Evolutionary conservation across 2,329 filamentous ascomycete species (phyloP), one percentile per base, ranked within the genome.

Genomic region (Atkinsonella texensis): DNA sequence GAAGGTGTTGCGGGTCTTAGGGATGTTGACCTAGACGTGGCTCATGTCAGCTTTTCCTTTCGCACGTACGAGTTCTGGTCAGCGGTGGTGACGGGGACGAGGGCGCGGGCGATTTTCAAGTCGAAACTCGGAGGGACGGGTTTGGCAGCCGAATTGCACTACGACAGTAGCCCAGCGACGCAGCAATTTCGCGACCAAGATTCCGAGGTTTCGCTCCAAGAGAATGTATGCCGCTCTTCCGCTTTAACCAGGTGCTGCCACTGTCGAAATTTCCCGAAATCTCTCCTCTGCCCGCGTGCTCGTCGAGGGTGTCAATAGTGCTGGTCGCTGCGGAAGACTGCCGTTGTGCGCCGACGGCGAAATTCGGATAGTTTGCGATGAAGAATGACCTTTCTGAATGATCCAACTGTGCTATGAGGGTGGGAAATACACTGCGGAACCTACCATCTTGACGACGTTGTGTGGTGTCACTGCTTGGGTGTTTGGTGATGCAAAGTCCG

Each of bases 1-100:
- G 80, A 89, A 95, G 74, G 90, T 95, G 79, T 89, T 87, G 73
- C 89, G 84, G 74, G 89, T 95, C 82, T 95, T 95, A 70, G 90
- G 89, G 79, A 95, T 87, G 87, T 95, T 95, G 81, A 95, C 89
- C 90, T 91, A 63, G 39, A 46, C 18, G 43, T 47, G 31, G 31
- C 23, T 33, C 51, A 32, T 35, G 53, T 54, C 50, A 54, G 53
- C 50, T 46, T 23, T 49, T 52, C 13, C 40, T 32, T 28, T 12
- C 28, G 28, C 32, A 45, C 31, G 15, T 8, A 10, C 4, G 3
- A 15, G 1, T 13, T 7, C n/a, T 45, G 6, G 15, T 39, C 9
- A 15, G 15, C 38, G 32, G 9, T 11, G 41, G 41, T 11, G 32
- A 12, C 13, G 4, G 43, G 5, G 18, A 20, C 4, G 41, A 41